These are phyloP conservation scores for Spathaspora gorwiae DNA, from an alignment of 805 yeast species.

Conservation along the genomic window DNA sequence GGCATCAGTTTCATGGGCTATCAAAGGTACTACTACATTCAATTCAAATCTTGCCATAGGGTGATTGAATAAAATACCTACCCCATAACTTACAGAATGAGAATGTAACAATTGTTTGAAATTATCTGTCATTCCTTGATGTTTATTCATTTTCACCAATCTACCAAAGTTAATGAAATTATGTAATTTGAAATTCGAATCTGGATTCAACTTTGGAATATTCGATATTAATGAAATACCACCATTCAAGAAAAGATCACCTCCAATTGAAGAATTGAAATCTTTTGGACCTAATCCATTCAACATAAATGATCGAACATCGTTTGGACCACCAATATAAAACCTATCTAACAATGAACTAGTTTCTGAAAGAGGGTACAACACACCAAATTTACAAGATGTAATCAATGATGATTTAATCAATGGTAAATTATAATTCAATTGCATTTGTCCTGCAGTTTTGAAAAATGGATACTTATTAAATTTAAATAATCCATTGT, in stretches of 20 bases:
- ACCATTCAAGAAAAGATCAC: constrained; percentile 44
- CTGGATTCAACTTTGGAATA: constrained; percentile 38
- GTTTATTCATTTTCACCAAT: constrained; percentile 24
- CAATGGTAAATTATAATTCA: constrained; percentile 19
- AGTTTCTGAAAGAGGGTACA: constrained; percentile 16
- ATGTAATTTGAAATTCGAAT: constrained; percentile 47
- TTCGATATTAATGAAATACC: constrained; percentile 43
- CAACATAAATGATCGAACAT: constrained; percentile 47
- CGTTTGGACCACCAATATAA: constrained; percentile 58
- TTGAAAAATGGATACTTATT: constrained; percentile 37
- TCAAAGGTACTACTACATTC: constrained; percentile 49
- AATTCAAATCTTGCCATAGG: constrained; percentile 58
- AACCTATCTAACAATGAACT: constrained; percentile 48
- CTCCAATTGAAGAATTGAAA: constrained; percentile 47
- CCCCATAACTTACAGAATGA: constrained; percentile 39
- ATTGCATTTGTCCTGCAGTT: constrained; percentile 35
- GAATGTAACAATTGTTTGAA: constrained; percentile 7
- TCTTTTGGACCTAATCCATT: constrained; percentile 56
- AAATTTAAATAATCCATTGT: constrained; percentile 25
- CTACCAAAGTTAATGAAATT: constrained; percentile 46
- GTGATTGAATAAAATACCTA: constrained; percentile 50
- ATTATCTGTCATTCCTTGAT: constrained; percentile 1
- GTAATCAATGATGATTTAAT: constrained; percentile 17
- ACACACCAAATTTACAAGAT: constrained; percentile 30
- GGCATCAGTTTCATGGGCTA: constrained; percentile 41